Evolutionary conservation across 208 protist species (phyloP).

Genomic region (Crithidia bombi): DNA sequence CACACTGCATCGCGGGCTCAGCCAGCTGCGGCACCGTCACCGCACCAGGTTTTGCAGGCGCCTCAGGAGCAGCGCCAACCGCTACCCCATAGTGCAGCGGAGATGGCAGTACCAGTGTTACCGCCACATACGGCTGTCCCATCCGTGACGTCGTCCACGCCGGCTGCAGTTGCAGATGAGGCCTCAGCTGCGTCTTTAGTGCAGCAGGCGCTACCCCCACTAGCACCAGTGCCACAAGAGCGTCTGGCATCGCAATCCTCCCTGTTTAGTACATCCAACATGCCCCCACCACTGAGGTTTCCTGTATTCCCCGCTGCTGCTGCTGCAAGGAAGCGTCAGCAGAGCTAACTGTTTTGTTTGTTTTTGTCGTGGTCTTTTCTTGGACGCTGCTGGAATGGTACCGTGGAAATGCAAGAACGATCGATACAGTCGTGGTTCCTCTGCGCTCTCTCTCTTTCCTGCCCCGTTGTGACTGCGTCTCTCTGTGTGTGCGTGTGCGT

Average conservation of each 20-base stretch:
- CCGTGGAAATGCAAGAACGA: neutral
- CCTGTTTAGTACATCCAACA: constrained; percentile 1
- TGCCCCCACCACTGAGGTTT: constrained; percentile 71
- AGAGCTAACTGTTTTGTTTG: neutral
- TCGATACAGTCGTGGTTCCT: too few species aligned
- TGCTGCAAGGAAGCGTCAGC: constrained; percentile 17
- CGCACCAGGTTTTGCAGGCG: too few species aligned
- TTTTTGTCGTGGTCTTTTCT: too few species aligned
- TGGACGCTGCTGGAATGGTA: too few species aligned
- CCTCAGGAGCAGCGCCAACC: neutral
- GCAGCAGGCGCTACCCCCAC: neutral
- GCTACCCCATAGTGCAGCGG: neutral
- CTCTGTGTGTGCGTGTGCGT: too few species aligned
- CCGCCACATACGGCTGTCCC: constrained; percentile 5
- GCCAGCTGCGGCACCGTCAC: neutral
- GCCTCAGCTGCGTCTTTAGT: neutral
- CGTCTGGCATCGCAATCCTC: neutral
- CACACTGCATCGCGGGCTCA: constrained; percentile 1
- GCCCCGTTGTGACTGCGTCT: too few species aligned
- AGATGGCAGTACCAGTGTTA: neutral
- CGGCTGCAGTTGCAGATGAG: neutral
- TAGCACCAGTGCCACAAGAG: neutral
- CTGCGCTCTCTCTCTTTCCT: too few species aligned
- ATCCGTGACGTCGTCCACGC: neutral
- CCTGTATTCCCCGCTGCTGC: constrained; percentile 43